These are phyloP conservation scores for Melocanna baccifera DNA, from an alignment of 176 grass and related monocot genomes.

Conservation along the genomic window DNA sequence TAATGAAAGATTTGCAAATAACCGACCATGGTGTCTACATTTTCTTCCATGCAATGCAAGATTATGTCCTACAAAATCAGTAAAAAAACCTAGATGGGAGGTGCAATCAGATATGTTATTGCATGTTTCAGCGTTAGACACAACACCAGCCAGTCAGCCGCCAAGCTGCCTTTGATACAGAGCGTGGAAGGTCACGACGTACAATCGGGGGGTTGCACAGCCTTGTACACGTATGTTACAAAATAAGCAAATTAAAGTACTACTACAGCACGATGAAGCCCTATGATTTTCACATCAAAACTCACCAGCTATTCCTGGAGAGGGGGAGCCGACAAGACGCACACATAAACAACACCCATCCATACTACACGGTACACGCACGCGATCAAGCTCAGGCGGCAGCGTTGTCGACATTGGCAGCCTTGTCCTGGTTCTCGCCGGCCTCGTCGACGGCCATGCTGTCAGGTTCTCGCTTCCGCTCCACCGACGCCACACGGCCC, in stretches of 20 bases:
- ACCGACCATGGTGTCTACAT: background rate
- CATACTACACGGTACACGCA: background rate
- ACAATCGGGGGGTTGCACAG: constrained; percentile 25
- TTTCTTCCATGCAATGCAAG: background rate
- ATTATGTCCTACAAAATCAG: background rate
- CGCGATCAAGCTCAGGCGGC: constrained; percentile 10
- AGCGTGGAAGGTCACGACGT: constrained; percentile 21
- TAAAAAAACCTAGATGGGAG: background rate
- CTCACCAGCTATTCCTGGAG: constrained; percentile 47
- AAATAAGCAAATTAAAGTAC: background rate
- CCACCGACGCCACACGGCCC: constrained; percentile 25
- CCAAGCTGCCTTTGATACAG: constrained; percentile 16
- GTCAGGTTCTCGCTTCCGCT: constrained; percentile 39
- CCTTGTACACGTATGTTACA: constrained; percentile 39
- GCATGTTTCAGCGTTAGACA: background rate
- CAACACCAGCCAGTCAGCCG: constrained; percentile 9
- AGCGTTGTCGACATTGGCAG: constrained; percentile 31
- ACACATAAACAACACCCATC: background rate
- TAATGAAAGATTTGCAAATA: background rate
- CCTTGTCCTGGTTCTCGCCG: constrained; percentile 49
- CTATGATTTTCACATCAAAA: constrained; percentile 52
- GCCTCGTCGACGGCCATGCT: constrained; percentile 42
- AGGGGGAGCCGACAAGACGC: constrained; percentile 25
- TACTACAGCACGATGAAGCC: constrained; percentile 14
- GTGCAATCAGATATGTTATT: background rate